These are phyloP conservation scores for Verticillium nubilum DNA, from an alignment of 2,329 filamentous ascomycete species.

Conservation along the genomic window DNA sequence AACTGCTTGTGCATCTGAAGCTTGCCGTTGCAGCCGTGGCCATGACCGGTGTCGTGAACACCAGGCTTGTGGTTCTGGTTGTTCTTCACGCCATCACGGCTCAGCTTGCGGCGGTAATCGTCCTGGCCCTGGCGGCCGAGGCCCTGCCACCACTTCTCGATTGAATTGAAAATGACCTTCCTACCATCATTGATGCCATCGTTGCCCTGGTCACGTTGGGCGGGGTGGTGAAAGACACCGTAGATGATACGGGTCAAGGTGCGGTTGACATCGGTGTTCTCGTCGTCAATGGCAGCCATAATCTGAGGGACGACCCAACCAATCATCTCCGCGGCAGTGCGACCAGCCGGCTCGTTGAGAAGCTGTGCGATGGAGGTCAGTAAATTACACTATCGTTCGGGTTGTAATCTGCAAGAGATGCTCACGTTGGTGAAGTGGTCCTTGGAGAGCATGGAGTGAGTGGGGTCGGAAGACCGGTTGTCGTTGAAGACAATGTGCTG, in stretches of 20 bases:
- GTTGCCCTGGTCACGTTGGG: constrained; percentile 63
- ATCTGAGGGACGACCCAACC: constrained; percentile 86
- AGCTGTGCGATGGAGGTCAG: constrained; percentile 33
- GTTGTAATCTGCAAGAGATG: neutral
- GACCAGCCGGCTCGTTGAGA: constrained; percentile 83
- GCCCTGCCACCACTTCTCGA: constrained; percentile 76
- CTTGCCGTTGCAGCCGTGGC: constrained; percentile 76
- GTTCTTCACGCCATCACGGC: constrained; percentile 68
- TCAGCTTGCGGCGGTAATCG: constrained; percentile 68
- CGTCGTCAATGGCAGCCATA: constrained; percentile 82
- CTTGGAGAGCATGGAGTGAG: constrained; percentile 93
- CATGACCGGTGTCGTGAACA: constrained; percentile 76
- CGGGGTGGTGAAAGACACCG: constrained; percentile 85
- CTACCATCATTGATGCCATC: constrained; percentile 71
- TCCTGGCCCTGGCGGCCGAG: constrained; percentile 58
- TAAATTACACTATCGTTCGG: neutral
- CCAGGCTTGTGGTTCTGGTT: constrained; percentile 85
- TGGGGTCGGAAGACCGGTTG: constrained; percentile 71
- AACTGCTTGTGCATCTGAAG: constrained; percentile 70
- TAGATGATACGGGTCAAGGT: constrained; percentile 71
- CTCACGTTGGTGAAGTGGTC: constrained; percentile 84
- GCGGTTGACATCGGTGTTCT: constrained; percentile 61
- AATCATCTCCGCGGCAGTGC: constrained; percentile 71
- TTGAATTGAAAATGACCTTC: constrained; percentile 68
- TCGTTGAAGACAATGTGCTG: constrained; percentile 85